Percentiles rank a stretch among this genome's conserved stretches.
Conservation (phyloP, 257 asterid genomes). For the Solanum virginianum region DNA sequence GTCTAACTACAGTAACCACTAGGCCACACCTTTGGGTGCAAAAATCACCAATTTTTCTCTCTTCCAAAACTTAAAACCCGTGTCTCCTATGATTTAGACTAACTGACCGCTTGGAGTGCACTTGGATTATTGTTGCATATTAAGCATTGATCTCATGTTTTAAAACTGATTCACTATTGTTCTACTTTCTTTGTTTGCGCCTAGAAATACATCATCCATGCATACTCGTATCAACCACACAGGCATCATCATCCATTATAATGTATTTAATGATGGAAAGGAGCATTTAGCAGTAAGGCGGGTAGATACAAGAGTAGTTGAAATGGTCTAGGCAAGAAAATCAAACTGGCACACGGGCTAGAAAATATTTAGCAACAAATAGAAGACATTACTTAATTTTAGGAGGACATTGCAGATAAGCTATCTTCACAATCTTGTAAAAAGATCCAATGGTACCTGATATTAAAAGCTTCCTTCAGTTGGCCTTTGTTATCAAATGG, state of each 20-base stretch:
- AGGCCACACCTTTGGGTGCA: not conserved
- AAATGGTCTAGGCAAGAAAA: not conserved
- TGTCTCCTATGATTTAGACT: not conserved
- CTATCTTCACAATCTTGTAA: not conserved
- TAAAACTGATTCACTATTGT: not conserved
- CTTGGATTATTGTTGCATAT: not conserved
- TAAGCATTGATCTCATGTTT: not conserved
- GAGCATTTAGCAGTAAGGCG: not conserved
- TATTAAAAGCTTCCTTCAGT: conserved; percentile 86
- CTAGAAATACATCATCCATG: not conserved
- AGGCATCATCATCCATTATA: not conserved
- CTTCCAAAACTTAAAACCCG: not conserved
- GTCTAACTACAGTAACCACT: not conserved
- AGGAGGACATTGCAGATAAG: not conserved
- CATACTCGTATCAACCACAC: not conserved
- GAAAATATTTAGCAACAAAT: not conserved
- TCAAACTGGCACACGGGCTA: not conserved
- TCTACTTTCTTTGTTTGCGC: not conserved
- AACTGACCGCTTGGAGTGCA: not conserved
- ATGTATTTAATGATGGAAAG: not conserved
- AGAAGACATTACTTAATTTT: not conserved
- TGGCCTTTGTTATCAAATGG: conserved; percentile 91
- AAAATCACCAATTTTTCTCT: not conserved
- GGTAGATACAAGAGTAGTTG: not conserved
- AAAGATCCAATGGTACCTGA: conserved; percentile 35